Base-by-base conservation (phyloP, 179 eudicot genomes). In the Spergularia azorica region DNA sequence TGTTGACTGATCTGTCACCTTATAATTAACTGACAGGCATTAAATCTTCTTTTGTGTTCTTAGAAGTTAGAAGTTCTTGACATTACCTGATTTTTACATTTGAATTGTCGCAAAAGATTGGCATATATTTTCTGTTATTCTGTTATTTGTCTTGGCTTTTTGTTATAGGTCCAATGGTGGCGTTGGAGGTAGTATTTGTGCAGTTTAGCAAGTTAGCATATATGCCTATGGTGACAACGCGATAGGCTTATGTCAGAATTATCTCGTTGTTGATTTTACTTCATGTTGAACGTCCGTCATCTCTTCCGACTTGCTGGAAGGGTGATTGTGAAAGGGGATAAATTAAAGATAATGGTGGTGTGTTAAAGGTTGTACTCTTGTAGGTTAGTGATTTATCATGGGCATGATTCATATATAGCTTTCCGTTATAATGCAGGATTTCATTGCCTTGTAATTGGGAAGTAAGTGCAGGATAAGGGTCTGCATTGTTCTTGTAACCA, bases 151-250 rank as follows among this genome's bases (percentile, higher is more conserved):
- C 51, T 65, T 20, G 5, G 46, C 70, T n/a, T n/a, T n/a, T n/a
- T n/a, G 46, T 67, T n/a, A 46, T 26, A 41, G 70, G 70, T 67
- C 70, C n/a, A 67, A 43, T 67, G 14, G 32, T 46, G 54, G 21
- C 13, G 8, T 38, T 67, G 43, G 52, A n/a, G 51, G 61, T 67
- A 2, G 20, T 43, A 67, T 41, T 9, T 67, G 9, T 26, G 2
- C 10, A 41, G 9, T 13, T 9, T 9, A 21, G 46, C 9, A 18
- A 57, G 32, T 26, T 2, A 26, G 2, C 32, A 26, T 26, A 5
- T 16, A 57, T 4, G 46, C 18, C 18, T 38, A 39, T 39, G 17
- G 20, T 39, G 18, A 41, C 16, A 6, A 16, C n/a, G 18, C 41
- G 69, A 21, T 65, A 65, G 51, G 69, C 48, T 43, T 4, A 6